Percentiles rank a stretch among this genome's conserved stretches.
phyloP scores from a whole-genome alignment of 2,329 filamentous ascomycete genomes.

The Fusarium aywerte region DNA sequence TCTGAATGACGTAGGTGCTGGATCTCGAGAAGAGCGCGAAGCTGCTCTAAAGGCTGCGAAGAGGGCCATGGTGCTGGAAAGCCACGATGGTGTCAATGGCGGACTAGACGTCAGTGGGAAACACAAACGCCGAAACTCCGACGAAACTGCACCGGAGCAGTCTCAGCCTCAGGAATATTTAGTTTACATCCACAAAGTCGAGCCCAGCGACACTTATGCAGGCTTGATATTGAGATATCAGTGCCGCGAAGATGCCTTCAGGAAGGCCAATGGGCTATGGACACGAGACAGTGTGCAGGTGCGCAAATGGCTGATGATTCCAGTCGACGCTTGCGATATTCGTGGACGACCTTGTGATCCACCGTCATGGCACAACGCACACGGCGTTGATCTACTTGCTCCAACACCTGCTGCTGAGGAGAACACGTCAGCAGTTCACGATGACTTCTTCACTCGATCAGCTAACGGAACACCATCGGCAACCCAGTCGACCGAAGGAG shows the following conservation, averaged over 20 bases:
- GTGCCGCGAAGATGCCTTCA: constrained; percentile 83
- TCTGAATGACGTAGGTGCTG: constrained; percentile 63
- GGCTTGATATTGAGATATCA: constrained; percentile 91
- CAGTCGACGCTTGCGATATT: constrained; percentile 87
- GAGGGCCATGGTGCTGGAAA: constrained; percentile 69
- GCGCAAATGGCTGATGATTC: constrained; percentile 82
- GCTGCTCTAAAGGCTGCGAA: constrained; percentile 65
- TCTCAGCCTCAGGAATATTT: constrained; percentile 78
- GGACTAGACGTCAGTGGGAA: constrained; percentile 65
- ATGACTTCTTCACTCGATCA: constrained; percentile 56
- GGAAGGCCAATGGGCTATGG: constrained; percentile 94
- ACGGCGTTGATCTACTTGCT: constrained; percentile 63
- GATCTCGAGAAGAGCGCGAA: constrained; percentile 64
- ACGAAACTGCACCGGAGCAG: constrained; percentile 64
- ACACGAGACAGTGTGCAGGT: constrained; percentile 90
- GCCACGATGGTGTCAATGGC: constrained; percentile 68
- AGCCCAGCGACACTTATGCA: constrained; percentile 85
- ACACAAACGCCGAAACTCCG: constrained; percentile 75
- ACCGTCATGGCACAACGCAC: constrained; percentile 55
- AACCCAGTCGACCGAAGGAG: constrained; percentile 49
- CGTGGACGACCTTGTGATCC: constrained; percentile 77
- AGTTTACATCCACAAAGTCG: constrained; percentile 90
- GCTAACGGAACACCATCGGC: constrained; percentile 50
- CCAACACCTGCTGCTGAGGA: constrained; percentile 56
- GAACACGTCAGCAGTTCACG: constrained; percentile 45